A percentile compares a stretch with the other conserved stretches of the same genome.
These are phyloP conservation scores for Trichophyton simii DNA, from an alignment of 2,329 filamentous ascomycete species.

Conservation along the genomic window DNA sequence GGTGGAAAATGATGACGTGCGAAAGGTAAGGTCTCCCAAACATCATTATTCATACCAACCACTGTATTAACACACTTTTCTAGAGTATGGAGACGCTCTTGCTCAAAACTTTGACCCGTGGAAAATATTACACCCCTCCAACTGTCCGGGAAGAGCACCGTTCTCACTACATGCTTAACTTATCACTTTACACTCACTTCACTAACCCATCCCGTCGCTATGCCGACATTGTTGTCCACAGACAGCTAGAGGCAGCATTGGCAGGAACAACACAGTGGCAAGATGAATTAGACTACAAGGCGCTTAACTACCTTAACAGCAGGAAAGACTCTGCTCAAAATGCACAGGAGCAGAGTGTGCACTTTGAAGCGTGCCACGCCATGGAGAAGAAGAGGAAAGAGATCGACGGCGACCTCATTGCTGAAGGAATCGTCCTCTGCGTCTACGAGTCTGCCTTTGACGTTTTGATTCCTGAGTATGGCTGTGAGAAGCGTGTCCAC, in stretches of 20 bases:
- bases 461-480: slow-evolving; percentile 93
- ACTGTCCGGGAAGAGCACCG: slow-evolving; percentile 66
- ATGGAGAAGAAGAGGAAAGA: slow-evolving; percentile 90
- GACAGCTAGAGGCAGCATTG: slow-evolving; percentile 77
- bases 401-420: slow-evolving; percentile 79
- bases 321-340: slow-evolving; percentile 98
- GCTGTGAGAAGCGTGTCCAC: slow-evolving; percentile 98
- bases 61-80: slow-evolving; percentile 12
- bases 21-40: slow-evolving; percentile 45
- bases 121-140: slow-evolving; percentile 83
- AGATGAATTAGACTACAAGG: slow-evolving; percentile 88
- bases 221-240: slow-evolving; percentile 87
- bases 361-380: slow-evolving; percentile 90
- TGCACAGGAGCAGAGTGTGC: slow-evolving; percentile 95
- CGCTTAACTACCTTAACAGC: slow-evolving; percentile 88
- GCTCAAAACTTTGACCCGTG: slow-evolving; percentile 88
- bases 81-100: slow-evolving; percentile 89
- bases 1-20: slow-evolving; percentile 73
- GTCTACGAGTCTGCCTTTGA: slow-evolving; percentile 99
- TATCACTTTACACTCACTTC: slow-evolving; percentile 93
- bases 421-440: slow-evolving; percentile 88
- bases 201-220: slow-evolving; percentile 91
- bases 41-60: too few relatives aligned
- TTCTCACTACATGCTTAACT: slow-evolving; percentile 82
- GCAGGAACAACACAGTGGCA: slow-evolving; percentile 73